Evolutionary conservation across 495 filamentous ascomycete species (phyloP).

Genomic region (Diplogelasinospora grovesii): DNA sequence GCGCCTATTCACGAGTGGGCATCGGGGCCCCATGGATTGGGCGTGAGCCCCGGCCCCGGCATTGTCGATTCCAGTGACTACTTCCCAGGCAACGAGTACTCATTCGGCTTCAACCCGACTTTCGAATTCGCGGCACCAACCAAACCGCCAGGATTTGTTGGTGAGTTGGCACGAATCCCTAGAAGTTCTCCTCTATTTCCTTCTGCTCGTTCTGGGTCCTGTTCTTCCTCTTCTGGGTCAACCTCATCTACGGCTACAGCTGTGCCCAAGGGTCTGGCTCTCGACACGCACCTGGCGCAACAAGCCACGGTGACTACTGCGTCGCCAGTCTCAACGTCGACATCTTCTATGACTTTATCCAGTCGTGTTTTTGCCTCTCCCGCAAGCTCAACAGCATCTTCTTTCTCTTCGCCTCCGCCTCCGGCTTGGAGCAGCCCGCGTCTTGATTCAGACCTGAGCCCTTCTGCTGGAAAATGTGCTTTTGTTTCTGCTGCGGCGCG

Average conservation of each 20-base stretch:
- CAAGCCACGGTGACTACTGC: slow-evolving; percentile 23
- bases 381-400: slow-evolving; percentile 38
- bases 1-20: slow-evolving; percentile 53
- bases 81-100: slow-evolving; percentile 51
- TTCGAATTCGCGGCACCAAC: slow-evolving; percentile 57
- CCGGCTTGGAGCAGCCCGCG: slow-evolving; percentile 26
- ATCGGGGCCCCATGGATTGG: slow-evolving; percentile 53
- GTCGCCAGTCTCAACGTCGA: slow-evolving; percentile 20
- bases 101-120: slow-evolving; percentile 43
- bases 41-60: slow-evolving; percentile 57
- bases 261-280: slow-evolving; percentile 17
- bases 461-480: no score
- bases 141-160: slow-evolving; percentile 56
- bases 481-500: no score
- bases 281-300: slow-evolving; percentile 29
- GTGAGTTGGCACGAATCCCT: slow-evolving; percentile 58
- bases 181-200: slow-evolving; percentile 21
- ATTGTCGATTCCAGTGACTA: slow-evolving; percentile 60
- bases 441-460: slow-evolving; percentile 8
- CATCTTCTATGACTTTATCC: slow-evolving; percentile 16
- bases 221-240: slow-evolving; percentile 25
- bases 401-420: slow-evolving; percentile 31
- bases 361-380: slow-evolving; percentile 46
- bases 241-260: neutral
- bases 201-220: slow-evolving; percentile 28